phyloP scores from a whole-genome alignment of 192 early-diverging fungal genomes.

The Podila clonocystis region DNA sequence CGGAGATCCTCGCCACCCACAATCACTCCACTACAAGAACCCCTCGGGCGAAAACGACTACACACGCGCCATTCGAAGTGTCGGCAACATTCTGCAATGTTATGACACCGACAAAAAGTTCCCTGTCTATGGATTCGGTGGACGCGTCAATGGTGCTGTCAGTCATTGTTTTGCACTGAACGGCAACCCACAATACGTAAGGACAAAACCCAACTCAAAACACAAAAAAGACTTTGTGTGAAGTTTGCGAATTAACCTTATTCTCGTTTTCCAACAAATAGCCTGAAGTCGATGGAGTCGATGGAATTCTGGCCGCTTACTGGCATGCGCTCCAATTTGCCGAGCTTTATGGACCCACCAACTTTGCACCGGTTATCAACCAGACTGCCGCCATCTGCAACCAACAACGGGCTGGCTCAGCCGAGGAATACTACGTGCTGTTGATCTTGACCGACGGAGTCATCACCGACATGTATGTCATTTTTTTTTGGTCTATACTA shows the following conservation, averaged over 20 bases:
- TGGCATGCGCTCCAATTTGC: slow-evolving; percentile 51
- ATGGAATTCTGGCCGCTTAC: slow-evolving; percentile 64
- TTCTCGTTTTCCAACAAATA: slow-evolving; percentile 22
- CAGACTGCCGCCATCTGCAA: slow-evolving; percentile 43
- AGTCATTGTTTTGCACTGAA: slow-evolving; percentile 66
- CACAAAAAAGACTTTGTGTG: neutral
- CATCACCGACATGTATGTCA: slow-evolving; percentile 43
- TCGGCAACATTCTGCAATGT: slow-evolving; percentile 57
- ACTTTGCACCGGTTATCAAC: slow-evolving; percentile 63
- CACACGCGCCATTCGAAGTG: slow-evolving; percentile 61
- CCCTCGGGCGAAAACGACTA: slow-evolving; percentile 57
- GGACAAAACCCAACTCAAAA: neutral
- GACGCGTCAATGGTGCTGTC: slow-evolving; percentile 56
- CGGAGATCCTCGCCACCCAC: slow-evolving; percentile 57
- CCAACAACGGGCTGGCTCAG: slow-evolving; percentile 48
- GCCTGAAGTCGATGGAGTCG: slow-evolving; percentile 66
- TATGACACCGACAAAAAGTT: slow-evolving; percentile 68
- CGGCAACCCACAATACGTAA: slow-evolving; percentile 50
- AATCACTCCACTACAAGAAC: slow-evolving; percentile 60
- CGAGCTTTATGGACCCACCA: slow-evolving; percentile 64
- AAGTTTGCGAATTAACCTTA: neutral
- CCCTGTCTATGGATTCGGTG: slow-evolving; percentile 69
- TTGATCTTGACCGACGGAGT: slow-evolving; percentile 47
- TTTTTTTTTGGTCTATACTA: neutral
- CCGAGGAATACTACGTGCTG: slow-evolving; percentile 44